These are phyloP conservation scores for Xerocomus alliaceus DNA, from an alignment of 1,284 basidiomycete genomes.

Conservation along the genomic window DNA sequence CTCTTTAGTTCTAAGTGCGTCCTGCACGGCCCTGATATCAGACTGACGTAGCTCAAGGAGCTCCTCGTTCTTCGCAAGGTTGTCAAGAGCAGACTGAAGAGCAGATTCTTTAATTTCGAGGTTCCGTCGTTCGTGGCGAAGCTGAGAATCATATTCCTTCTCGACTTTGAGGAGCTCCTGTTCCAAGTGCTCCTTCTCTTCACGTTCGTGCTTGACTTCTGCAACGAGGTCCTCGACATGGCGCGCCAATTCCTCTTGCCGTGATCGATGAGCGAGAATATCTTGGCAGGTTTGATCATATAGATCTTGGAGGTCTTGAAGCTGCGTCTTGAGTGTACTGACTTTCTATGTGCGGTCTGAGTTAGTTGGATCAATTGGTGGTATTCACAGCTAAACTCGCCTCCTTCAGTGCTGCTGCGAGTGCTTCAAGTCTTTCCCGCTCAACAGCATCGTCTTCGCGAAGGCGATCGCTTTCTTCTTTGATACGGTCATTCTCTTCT, in stretches of 20 bases:
- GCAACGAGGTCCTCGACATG: slow-evolving; percentile 78
- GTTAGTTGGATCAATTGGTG: slow-evolving; percentile 1
- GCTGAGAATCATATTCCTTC: slow-evolving; percentile 62
- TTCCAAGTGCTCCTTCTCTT: slow-evolving; percentile 61
- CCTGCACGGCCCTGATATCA: slow-evolving; percentile 80
- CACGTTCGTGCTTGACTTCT: slow-evolving; percentile 65
- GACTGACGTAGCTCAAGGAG: slow-evolving; percentile 70
- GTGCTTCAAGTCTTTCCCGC: slow-evolving; percentile 72
- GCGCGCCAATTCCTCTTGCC: slow-evolving; percentile 77
- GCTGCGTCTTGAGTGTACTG: slow-evolving; percentile 60
- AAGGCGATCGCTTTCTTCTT: slow-evolving; percentile 57
- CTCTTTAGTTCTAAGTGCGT: slow-evolving; percentile 70
- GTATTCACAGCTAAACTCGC: slow-evolving; percentile 49
- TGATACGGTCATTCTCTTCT: slow-evolving; percentile 60
- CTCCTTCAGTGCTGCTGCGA: slow-evolving; percentile 80
- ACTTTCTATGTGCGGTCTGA: slow-evolving; percentile 62
- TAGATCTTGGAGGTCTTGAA: slow-evolving; percentile 65
- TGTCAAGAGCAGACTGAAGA: slow-evolving; percentile 64
- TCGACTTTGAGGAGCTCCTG: slow-evolving; percentile 61
- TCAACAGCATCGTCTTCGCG: slow-evolving; percentile 74
- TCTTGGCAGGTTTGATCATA: slow-evolving; percentile 68
- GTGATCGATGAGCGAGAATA: slow-evolving; percentile 63
- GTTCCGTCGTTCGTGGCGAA: slow-evolving; percentile 63
- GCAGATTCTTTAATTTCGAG: slow-evolving; percentile 73
- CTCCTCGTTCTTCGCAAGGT: slow-evolving; percentile 65